A percentile compares a stretch with the other conserved stretches of the same genome.
Evolutionary conservation across 2,329 filamentous ascomycete species (phyloP).

Genomic region (Colletotrichum horii): DNA sequence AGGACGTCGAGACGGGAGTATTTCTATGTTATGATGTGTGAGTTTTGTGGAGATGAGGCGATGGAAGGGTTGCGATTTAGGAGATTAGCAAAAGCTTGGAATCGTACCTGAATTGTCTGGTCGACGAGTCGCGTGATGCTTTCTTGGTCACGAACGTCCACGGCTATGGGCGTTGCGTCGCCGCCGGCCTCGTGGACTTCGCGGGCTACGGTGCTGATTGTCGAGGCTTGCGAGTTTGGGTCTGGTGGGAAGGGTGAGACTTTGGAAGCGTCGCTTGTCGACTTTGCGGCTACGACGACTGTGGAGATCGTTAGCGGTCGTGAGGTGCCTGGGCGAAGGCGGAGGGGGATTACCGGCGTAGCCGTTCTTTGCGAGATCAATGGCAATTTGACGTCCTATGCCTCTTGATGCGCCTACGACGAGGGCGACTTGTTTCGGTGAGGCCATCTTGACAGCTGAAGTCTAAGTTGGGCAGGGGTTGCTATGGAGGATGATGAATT

Average conservation of each 20-base stretch:
- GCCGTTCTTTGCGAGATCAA: conserved; percentile 74
- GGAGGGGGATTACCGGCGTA: conserved; percentile 63
- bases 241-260: conserved; percentile 71
- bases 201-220: conserved; percentile 79
- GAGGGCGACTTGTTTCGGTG: conserved; percentile 59
- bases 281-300: conserved; percentile 83
- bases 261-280: conserved; percentile 66
- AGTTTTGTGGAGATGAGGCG: not conserved
- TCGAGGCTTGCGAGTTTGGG: conserved; percentile 76
- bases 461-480: not conserved
- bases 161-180: conserved; percentile 67
- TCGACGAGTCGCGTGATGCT: conserved; percentile 67
- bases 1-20: conserved; percentile 75
- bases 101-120: conserved; percentile 52
- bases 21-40: conserved; percentile 31
- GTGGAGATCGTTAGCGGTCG: not conserved
- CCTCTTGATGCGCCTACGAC: conserved; percentile 79
- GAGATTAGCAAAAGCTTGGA: not conserved
- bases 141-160: conserved; percentile 71
- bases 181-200: conserved; percentile 73
- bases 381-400: conserved; percentile 80
- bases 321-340: not conserved
- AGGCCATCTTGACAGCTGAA: not conserved
- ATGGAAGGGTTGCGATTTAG: not conserved
- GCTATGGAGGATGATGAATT: not conserved